Conservation (phyloP, 2,329 filamentous ascomycete species). For the Fusarium xylarioides region DNA sequence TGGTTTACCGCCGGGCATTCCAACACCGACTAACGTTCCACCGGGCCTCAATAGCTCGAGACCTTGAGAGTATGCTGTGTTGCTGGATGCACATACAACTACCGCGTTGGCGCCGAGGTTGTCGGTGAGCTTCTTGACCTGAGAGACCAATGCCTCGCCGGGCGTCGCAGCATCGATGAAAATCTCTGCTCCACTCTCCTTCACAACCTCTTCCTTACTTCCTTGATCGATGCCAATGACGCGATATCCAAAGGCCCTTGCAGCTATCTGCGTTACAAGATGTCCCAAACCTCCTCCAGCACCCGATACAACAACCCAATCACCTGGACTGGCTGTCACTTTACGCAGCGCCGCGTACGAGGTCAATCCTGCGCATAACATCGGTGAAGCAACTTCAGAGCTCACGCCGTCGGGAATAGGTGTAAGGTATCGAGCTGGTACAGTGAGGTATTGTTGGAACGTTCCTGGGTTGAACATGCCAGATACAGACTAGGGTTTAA, state of each 20-base stretch:
- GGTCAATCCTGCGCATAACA: not conserved
- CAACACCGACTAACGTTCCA: not conserved
- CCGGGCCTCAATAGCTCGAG: not conserved
- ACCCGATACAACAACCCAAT: not conserved
- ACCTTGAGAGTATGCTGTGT: not conserved
- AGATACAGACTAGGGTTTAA: not conserved
- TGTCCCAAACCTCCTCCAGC: not conserved
- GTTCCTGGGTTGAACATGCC: not conserved
- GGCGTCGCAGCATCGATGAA: not conserved
- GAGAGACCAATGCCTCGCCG: rapidly evolving
- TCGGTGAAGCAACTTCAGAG: not conserved
- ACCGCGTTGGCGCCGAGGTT: not conserved
- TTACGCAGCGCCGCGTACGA: not conserved
- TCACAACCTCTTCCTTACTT: not conserved
- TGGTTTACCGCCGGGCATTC: not conserved
- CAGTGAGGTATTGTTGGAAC: not conserved
- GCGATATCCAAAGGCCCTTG: not conserved
- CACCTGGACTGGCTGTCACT: not conserved
- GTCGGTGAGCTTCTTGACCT: not conserved
- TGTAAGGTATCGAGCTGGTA: not conserved
- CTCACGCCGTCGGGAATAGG: rapidly evolving
- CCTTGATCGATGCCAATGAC: not conserved
- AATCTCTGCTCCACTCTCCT: not conserved
- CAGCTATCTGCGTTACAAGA: not conserved
- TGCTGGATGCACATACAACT: not conserved